Percentiles rank a stretch among this genome's conserved stretches.
These are phyloP conservation scores for Isabelozyma pseudorhagii DNA, from an alignment of 805 yeast species.

Conservation along the genomic window DNA sequence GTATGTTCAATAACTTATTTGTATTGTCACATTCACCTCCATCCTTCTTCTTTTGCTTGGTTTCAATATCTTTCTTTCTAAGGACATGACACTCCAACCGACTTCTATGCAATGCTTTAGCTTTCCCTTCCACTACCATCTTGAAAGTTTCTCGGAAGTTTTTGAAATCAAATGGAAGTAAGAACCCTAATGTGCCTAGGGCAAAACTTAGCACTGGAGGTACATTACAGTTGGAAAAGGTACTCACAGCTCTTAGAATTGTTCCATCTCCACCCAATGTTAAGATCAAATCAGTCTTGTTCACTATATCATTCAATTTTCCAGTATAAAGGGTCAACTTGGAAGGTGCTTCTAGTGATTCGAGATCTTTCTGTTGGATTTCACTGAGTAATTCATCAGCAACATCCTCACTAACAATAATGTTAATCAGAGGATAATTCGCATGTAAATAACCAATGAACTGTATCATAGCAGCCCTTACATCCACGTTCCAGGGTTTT, in stretches of 20 bases:
- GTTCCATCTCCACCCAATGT: conserved; percentile 98
- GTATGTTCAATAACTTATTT: conserved; percentile 4
- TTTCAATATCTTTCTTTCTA: conserved; percentile 17
- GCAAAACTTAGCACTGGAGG: conserved; percentile 92
- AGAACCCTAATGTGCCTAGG: conserved; percentile 85
- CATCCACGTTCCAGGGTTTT: conserved; percentile 74
- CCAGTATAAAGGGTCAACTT: conserved; percentile 48
- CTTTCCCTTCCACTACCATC: conserved; percentile 62
- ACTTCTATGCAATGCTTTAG: conserved; percentile 71
- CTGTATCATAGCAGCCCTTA: conserved; percentile 60
- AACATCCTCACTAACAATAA: conserved; percentile 73
- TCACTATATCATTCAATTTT: conserved; percentile 48
- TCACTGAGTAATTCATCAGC: conserved; percentile 60
- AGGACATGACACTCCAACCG: conserved; percentile 74
- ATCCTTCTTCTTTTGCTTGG: conserved; percentile 1
- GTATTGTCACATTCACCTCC: conserved; percentile 1
- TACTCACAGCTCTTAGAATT: conserved; percentile 75
- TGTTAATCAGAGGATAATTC: conserved; percentile 67
- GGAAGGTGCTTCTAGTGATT: conserved; percentile 11
- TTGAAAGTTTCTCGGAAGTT: conserved; percentile 60
- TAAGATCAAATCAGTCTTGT: conserved; percentile 74
- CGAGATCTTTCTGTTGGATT: conserved; percentile 13
- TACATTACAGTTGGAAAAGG: conserved; percentile 66
- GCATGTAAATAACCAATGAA: conserved; percentile 61
- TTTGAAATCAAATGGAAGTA: conserved; percentile 79